A percentile compares a stretch with the other conserved stretches of the same genome.
Evolutionary conservation across 345 rosid genomes (phyloP).

Genomic region (Linum usitatissimum): DNA sequence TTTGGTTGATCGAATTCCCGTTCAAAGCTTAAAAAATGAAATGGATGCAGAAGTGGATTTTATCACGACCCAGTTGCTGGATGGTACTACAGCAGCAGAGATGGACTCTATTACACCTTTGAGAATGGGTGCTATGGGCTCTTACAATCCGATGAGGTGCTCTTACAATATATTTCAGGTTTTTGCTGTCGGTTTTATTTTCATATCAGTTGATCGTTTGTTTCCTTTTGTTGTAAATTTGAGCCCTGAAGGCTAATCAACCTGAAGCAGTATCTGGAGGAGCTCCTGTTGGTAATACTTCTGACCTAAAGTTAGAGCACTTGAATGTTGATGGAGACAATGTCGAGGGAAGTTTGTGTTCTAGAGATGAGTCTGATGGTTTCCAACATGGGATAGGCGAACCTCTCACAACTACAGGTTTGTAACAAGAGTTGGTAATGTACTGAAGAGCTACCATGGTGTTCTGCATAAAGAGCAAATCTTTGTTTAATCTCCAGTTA

Average conservation of each 20-base stretch:
- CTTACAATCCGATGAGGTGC: conserved; percentile 35
- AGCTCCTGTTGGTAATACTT: conserved; percentile 16
- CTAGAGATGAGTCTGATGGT: conserved; percentile 19
- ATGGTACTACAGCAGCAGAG: conserved; percentile 76
- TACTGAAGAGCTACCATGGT: too few species aligned
- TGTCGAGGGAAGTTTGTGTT: conserved; percentile 3
- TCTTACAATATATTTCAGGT: neutral
- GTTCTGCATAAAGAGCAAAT: too few species aligned
- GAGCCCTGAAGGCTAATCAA: conserved; percentile 19
- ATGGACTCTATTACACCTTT: conserved; percentile 68
- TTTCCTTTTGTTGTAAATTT: neutral
- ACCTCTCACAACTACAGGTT: neutral
- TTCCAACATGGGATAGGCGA: conserved; percentile 19
- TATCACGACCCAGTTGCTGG: conserved; percentile 79
- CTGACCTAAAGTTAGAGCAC: conserved; percentile 19
- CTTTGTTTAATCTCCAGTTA: too few species aligned
- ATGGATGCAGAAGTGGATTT: conserved; percentile 63
- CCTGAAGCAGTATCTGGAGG: conserved; percentile 10
- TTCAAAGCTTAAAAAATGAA: too few species aligned
- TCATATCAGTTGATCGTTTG: neutral
- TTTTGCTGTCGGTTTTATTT: too few species aligned
- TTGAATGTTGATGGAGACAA: conserved; percentile 6
- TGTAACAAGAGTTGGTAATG: neutral
- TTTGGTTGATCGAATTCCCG: neutral
- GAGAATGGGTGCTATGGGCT: conserved; percentile 67